Percentiles rank a stretch among this genome's conserved stretches.
phyloP scores from a whole-genome alignment of 2,329 filamentous ascomycete species.

The Plenodomus tracheiphilus region DNA sequence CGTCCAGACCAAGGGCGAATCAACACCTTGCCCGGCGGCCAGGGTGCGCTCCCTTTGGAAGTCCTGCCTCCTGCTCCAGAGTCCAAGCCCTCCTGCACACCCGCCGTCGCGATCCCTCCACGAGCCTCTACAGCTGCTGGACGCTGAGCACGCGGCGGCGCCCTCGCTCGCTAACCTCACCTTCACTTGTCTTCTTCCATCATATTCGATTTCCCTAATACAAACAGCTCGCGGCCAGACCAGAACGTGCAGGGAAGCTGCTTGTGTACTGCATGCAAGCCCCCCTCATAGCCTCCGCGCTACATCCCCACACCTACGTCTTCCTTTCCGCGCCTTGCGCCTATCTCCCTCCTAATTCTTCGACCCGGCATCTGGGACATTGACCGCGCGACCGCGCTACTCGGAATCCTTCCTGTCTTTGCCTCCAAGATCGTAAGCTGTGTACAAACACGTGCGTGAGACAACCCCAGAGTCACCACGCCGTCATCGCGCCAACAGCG shows the following conservation, averaged over 20 bases:
- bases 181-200: conserved; percentile 26
- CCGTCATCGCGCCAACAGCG: conserved; percentile 9
- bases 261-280: conserved; percentile 32
- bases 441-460: background rate
- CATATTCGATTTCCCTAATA: conserved; percentile 24
- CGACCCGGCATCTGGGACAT: conserved; percentile 7
- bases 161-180: conserved; percentile 18
- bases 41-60: conserved; percentile 11
- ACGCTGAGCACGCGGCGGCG: conserved; percentile 20
- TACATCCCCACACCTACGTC: conserved; percentile 19
- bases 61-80: conserved; percentile 18
- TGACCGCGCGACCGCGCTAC: too few relatives aligned
- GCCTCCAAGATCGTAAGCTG: background rate
- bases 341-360: conserved; percentile 7
- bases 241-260: conserved; percentile 28
- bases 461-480: conserved; percentile 4
- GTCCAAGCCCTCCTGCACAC: conserved; percentile 20
- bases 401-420: conserved; percentile 1
- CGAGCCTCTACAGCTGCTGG: conserved; percentile 22
- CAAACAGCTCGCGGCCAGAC: conserved; percentile 17
- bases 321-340: conserved; percentile 9
- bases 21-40: conserved; percentile 19
- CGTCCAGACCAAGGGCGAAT: conserved; percentile 30
- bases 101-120: conserved; percentile 23
- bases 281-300: conserved; percentile 22